phyloP scores from a whole-genome alignment of 1,284 basidiomycete genomes.

The Termitomyces sp. region DNA sequence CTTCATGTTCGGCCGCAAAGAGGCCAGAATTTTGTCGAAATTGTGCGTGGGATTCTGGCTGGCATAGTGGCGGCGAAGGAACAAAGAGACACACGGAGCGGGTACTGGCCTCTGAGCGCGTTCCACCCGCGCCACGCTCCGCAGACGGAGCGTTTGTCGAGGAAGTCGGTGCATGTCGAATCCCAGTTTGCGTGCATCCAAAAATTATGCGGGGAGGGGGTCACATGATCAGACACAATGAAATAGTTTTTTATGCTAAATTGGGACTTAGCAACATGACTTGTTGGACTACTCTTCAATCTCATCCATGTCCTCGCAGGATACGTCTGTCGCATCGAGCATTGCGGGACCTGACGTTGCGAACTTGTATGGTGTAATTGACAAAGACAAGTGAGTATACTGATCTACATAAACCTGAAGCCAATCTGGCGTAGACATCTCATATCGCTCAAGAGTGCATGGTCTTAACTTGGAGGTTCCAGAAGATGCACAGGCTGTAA shows the following conservation, averaged over 20 bases:
- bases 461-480: conserved; percentile 74
- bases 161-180: conserved; percentile 20
- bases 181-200: background rate
- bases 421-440: conserved; percentile 13
- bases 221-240: conserved; percentile 9
- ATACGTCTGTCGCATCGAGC: conserved; percentile 27
- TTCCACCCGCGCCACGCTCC: conserved; percentile 24
- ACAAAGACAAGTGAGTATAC: conserved; percentile 62
- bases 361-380: conserved; percentile 61
- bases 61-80: conserved; percentile 16
- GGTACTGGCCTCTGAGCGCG: conserved; percentile 18
- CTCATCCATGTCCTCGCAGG: conserved; percentile 16
- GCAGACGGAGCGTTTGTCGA: conserved; percentile 14
- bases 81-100: background rate
- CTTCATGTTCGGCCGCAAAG: background rate
- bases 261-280: background rate
- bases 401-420: conserved; percentile 10
- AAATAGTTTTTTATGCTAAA: background rate
- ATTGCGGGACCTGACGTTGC: conserved; percentile 40
- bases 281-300: background rate
- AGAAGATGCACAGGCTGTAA: conserved; percentile 67
- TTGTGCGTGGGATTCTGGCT: conserved; percentile 14
- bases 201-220: conserved; percentile 8
- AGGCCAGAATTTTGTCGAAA: conserved; percentile 16
- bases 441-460: conserved; percentile 55